Base-by-base conservation (phyloP, 2,329 filamentous ascomycete species). In the Rosellinia necatrix region DNA sequence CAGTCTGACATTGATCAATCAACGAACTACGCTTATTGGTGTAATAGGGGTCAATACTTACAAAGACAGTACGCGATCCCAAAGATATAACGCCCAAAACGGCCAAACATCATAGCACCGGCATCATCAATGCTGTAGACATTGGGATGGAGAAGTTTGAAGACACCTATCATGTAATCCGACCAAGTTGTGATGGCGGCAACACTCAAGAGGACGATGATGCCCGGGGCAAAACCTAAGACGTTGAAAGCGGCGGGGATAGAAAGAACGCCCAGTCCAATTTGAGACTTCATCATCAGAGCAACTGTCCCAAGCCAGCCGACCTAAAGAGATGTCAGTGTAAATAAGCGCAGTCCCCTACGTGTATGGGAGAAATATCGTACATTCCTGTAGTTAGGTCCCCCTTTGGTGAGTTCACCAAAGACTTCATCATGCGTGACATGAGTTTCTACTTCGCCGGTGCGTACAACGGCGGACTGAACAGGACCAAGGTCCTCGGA, bases 81-180 rank as follows among this genome's bases (percentile, higher is more conserved):
- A 49, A 81, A 70, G 21, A 78, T 47, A 46, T 76, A 76, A 3
- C 75, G 72, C 1, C 79, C 79, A 4, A 74, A 51, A 1, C 68
- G 71, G 12, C 81, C 80, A 58, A 81, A 79, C 61, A 15, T 79
- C 80, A 2, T 75, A 2, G 8, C 40, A 17, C 49, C 49, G 10
- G 30, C 80, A 62, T 82, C 80, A 43, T 80, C 80, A 51, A 83
- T 78, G 22, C 76, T 74, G 62, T 83, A 82, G 1, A 82, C 76
- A 32, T 77, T 72, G 2, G 73, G 75, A 60, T 83, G 80, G 8
- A 70, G 69, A 32, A 78, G 59, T 60, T 82, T 83, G 70, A 82
- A 82, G n/a, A 70, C 63, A 7, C 77, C 78, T 9, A 81, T 70
- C 21, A 79, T 76, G 58, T 77, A 79, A 49, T 73, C 71, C 2